Base-by-base conservation (phyloP, 768 basidiomycete genomes). In the Psilocybe sp. region DNA sequence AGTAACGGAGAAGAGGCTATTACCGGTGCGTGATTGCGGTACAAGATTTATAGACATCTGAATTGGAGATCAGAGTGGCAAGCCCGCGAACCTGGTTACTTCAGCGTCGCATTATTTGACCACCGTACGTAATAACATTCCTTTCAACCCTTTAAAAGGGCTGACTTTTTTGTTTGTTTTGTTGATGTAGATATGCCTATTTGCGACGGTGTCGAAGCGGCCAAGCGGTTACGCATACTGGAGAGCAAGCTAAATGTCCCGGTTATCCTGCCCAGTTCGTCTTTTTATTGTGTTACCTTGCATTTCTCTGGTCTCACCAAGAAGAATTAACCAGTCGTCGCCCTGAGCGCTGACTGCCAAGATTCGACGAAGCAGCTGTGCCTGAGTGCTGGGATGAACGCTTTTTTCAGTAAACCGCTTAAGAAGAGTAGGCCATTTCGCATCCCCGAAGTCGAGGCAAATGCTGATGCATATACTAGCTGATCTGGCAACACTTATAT, bases 341-440 rank as follows among this genome's bases (percentile, higher is more conserved):
- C 85, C 2, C 65, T 89, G 44, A 86, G 85, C 59, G 87, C 86
- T 2, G 87, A 89, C 63, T 85, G 84, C 56, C 85, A 89, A 65
- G 84, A 86, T 44, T 85, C 84, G 4, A 87, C 87, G 1, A 87
- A 87, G 58, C 78, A 82, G 60, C 73, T 87, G 9, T 89, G 87
- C 57, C 64, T 88, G n/a, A 87, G 83, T 54, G 83, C 85, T 3
- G 87, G 87, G 9, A 89, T 89, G 87, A 86, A 87, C 58, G 72
- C 75, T 3, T 89, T 88, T 63, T 78, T 87, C 55, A 85, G 80
- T 60, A 89, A 89, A 66, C 87, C 87, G 11, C 66, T 88, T 36
- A 80, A 73, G 58, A 83, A 80, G 60, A 69, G 83, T 82, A 50
- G 47, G 72, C 59, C 13, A 9, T 16, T 1, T 32, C 5, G 36